Percentiles rank a stretch among this genome's conserved stretches.
phyloP scores from a whole-genome alignment of 176 grass and related monocot genomes.

The Elymus sibiricus region DNA sequence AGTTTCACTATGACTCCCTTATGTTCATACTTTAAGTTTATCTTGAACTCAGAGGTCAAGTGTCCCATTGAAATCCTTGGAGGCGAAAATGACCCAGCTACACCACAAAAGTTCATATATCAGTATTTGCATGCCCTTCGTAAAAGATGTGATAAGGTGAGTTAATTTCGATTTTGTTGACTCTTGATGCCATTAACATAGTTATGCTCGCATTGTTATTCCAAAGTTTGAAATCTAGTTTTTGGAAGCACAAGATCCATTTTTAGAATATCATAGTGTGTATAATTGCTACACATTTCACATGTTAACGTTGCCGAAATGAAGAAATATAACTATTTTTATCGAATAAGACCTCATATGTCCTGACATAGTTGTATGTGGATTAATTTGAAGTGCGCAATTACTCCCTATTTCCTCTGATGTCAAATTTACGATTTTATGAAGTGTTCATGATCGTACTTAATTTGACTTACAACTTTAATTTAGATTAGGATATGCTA shows the following conservation, averaged over 20 bases:
- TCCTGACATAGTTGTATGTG: too few relatives aligned
- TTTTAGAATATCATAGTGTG: background rate
- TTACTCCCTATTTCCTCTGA: too few relatives aligned
- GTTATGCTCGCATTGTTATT: background rate
- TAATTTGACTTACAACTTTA: too few relatives aligned
- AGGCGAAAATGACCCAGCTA: background rate
- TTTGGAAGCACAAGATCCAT: background rate
- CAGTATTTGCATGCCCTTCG: background rate
- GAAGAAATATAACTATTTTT: too few relatives aligned
- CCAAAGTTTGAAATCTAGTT: background rate
- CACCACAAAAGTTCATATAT: slow-evolving; percentile 20
- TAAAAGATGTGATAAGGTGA: background rate
- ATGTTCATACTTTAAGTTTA: background rate
- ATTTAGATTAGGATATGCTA: too few relatives aligned
- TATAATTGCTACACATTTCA: too few relatives aligned
- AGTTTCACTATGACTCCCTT: background rate
- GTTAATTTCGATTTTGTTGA: background rate
- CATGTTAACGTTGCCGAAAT: too few relatives aligned
- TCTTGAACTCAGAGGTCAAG: slow-evolving; percentile 8
- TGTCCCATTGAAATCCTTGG: slow-evolving; percentile 38
- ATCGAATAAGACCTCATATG: too few relatives aligned
- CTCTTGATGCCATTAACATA: background rate
- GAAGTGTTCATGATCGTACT: too few relatives aligned
- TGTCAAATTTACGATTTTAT: too few relatives aligned
- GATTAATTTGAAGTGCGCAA: too few relatives aligned